Percentiles rank a stretch among this genome's conserved stretches.
phyloP scores from a whole-genome alignment of 2,329 filamentous ascomycete genomes.

The Achaetomium macrosporum region DNA sequence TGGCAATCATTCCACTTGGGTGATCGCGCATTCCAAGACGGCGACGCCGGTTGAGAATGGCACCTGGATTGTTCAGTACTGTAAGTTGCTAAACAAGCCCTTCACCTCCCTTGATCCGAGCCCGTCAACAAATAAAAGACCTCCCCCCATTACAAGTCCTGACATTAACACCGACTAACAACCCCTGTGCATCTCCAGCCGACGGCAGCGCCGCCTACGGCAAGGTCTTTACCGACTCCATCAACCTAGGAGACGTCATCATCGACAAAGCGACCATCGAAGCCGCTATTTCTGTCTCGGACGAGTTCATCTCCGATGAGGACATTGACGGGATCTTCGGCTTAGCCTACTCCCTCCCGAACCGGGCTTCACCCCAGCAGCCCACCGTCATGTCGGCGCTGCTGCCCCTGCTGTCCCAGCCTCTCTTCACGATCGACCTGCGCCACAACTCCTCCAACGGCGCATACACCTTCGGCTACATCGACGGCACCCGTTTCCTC shows the following conservation, averaged over 20 bases:
- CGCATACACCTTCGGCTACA: constrained; percentile 46
- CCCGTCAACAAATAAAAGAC: background rate
- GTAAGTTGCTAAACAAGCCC: background rate
- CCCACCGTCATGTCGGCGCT: constrained; percentile 43
- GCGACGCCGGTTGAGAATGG: constrained; percentile 37
- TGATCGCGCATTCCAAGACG: constrained; percentile 41
- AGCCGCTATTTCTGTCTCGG: constrained; percentile 38
- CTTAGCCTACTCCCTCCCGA: constrained; percentile 35
- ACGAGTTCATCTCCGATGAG: constrained; percentile 37
- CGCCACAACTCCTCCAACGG: constrained; percentile 40
- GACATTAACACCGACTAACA: background rate
- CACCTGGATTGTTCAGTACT: constrained; percentile 29
- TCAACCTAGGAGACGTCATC: constrained; percentile 40
- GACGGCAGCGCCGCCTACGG: constrained; percentile 6
- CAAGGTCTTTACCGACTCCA: constrained; percentile 45
- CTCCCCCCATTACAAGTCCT: background rate
- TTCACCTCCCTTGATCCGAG: background rate
- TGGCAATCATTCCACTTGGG: constrained; percentile 40
- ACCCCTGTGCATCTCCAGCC: background rate
- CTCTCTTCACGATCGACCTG: constrained; percentile 47
- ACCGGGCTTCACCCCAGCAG: constrained; percentile 32
- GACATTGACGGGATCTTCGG: constrained; percentile 48
- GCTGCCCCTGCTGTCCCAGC: constrained; percentile 33
- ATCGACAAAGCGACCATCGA: constrained; percentile 44
- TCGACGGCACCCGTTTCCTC: constrained; percentile 34